Evolutionary conservation across 169 alveolate genomes (phyloP).

Genomic region (Eimeria acervulina): DNA sequence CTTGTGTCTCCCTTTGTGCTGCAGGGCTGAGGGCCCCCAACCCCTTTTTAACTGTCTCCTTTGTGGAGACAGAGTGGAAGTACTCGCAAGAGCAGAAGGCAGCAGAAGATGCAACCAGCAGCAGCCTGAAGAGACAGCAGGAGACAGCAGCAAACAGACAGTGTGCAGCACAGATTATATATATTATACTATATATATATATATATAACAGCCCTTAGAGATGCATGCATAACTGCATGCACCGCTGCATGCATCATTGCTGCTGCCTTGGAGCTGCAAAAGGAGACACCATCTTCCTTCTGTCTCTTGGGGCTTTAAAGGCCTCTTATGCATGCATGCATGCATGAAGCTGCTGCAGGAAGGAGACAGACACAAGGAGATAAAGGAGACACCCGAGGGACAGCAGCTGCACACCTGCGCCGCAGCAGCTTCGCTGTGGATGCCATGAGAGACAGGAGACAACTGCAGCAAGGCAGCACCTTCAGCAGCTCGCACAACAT

Average conservation of each 20-base stretch:
- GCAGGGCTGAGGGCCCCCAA: not conserved
- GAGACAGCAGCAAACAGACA: not conserved
- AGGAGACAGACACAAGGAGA: too few relatives aligned
- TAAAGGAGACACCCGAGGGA: too few relatives aligned
- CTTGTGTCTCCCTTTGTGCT: not conserved
- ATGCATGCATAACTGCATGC: not conserved
- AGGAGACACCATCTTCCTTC: too few relatives aligned
- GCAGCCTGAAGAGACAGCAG: not conserved
- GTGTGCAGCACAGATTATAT: not conserved
- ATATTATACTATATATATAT: too few relatives aligned
- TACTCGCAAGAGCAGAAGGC: slow-evolving; percentile 44
- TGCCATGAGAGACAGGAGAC: not conserved
- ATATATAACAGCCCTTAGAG: too few relatives aligned
- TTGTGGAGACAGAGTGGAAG: not conserved
- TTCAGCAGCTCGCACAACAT: slow-evolving; percentile 11
- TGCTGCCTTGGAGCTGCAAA: too few relatives aligned
- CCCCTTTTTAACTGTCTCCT: not conserved
- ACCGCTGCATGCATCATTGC: not conserved
- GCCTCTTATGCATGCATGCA: too few relatives aligned
- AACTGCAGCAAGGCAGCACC: slow-evolving; percentile 13
- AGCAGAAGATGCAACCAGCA: not conserved
- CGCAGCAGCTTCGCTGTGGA: not conserved
- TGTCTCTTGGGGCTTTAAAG: too few relatives aligned
- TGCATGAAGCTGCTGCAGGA: too few relatives aligned
- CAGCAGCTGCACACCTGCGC: not conserved